Percentiles rank a stretch among this genome's conserved stretches.
These are phyloP conservation scores for Fusarium stilboides DNA, from an alignment of 2,329 filamentous ascomycete genomes.

Conservation along the genomic window DNA sequence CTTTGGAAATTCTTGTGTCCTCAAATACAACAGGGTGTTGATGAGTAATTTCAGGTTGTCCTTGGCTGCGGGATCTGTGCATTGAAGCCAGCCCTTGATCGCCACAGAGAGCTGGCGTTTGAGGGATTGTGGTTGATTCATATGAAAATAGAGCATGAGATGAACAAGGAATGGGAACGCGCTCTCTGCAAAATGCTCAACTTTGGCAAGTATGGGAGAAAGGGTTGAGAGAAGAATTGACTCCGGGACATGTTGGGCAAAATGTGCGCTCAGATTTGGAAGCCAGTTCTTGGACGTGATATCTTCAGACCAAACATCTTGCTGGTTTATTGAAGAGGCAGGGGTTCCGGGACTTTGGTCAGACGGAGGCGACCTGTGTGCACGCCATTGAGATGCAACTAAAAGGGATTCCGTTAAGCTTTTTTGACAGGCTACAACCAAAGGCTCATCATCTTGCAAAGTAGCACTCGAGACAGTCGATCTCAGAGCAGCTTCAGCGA, in stretches of 20 bases:
- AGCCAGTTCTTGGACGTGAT: slow-evolving; percentile 72
- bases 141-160: slow-evolving; percentile 79
- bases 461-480: slow-evolving; percentile 69
- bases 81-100: slow-evolving; percentile 74
- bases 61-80: slow-evolving; percentile 57
- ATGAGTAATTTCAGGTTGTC: slow-evolving; percentile 81
- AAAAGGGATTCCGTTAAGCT: slow-evolving; percentile 68
- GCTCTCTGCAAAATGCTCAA: slow-evolving; percentile 79
- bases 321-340: slow-evolving; percentile 28
- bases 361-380: slow-evolving; percentile 69
- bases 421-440: slow-evolving; percentile 66
- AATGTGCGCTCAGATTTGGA: slow-evolving; percentile 70
- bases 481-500: slow-evolving; percentile 73
- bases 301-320: slow-evolving; percentile 53
- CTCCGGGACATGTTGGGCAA: slow-evolving; percentile 71
- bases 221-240: slow-evolving; percentile 81
- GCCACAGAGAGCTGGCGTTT: slow-evolving; percentile 76
- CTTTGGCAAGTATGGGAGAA: slow-evolving; percentile 73
- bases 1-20: slow-evolving; percentile 80
- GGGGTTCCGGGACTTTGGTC: slow-evolving; percentile 54
- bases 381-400: slow-evolving; percentile 70
- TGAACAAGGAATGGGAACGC: slow-evolving; percentile 90
- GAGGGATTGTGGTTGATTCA: slow-evolving; percentile 71
- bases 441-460: slow-evolving; percentile 61
- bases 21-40: slow-evolving; percentile 87